These are phyloP conservation scores for Protomyces lactucae-debilis DNA, from an alignment of 1,139 yeast genomes.

Conservation along the genomic window DNA sequence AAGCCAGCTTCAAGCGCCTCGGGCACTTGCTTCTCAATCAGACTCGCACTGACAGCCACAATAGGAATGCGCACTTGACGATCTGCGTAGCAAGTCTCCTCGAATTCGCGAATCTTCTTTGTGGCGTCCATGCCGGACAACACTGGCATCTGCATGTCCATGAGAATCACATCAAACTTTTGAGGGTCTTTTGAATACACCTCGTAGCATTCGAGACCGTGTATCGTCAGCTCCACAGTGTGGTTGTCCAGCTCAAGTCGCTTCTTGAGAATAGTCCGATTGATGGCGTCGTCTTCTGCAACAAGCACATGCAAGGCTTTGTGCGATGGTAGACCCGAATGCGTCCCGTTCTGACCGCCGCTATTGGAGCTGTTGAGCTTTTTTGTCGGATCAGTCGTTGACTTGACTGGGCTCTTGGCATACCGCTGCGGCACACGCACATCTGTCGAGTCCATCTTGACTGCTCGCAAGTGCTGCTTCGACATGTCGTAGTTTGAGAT, in stretches of 20 bases:
- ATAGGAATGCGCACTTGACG: conserved; percentile 14
- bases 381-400: not conserved
- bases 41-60: conserved; percentile 25
- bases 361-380: not conserved
- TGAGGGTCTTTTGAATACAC: conserved; percentile 8
- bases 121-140: conserved; percentile 57
- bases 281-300: conserved; percentile 26
- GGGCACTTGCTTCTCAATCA: conserved; percentile 13
- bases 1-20: conserved; percentile 17
- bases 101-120: conserved; percentile 14
- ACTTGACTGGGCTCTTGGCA: not conserved
- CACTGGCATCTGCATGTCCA: conserved; percentile 98
- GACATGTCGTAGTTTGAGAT: not conserved
- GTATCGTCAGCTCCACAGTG: conserved; percentile 2
- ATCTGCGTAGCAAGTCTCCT: conserved; percentile 6
- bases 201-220: conserved; percentile 20
- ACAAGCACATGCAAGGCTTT: conserved; percentile 9
- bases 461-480: conserved; percentile 7
- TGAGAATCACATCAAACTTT: conserved; percentile 59
- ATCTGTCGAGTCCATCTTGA: conserved; percentile 10
- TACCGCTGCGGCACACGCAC: conserved; percentile 8
- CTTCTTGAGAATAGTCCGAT: conserved; percentile 20
- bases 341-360: not conserved
- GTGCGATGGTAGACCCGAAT: not conserved
- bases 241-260: conserved; percentile 21